phyloP scores from a whole-genome alignment of 176 grass and related monocot genomes.

The Lolium rigidum region DNA sequence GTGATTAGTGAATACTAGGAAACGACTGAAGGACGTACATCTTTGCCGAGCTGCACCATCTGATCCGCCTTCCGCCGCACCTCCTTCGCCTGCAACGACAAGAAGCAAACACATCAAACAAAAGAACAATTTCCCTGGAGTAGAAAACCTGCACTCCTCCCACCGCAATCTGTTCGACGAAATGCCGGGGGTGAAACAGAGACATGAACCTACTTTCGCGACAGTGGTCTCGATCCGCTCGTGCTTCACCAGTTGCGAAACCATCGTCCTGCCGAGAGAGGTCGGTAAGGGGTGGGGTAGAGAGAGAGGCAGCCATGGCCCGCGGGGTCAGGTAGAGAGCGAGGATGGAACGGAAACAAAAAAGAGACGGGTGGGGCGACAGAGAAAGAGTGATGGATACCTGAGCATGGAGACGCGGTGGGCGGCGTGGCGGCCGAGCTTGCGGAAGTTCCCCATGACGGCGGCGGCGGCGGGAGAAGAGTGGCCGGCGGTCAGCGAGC shows the following conservation, averaged over 20 bases:
- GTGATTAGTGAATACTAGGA: neutral
- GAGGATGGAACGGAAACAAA: neutral
- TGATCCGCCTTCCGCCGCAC: conserved; percentile 85
- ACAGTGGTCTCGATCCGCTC: conserved; percentile 93
- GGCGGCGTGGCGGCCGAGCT: conserved; percentile 65
- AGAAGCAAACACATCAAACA: neutral
- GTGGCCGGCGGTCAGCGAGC: conserved; percentile 34
- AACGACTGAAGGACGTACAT: conserved; percentile 33
- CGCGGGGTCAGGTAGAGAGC: neutral
- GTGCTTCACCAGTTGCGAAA: conserved; percentile 96
- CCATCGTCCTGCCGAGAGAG: conserved; percentile 76
- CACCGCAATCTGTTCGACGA: neutral
- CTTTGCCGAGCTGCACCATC: conserved; percentile 97
- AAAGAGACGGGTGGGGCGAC: neutral
- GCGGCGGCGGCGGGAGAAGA: neutral
- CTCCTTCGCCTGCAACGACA: conserved; percentile 80
- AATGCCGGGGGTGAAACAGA: neutral
- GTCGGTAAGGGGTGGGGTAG: neutral
- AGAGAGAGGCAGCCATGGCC: neutral
- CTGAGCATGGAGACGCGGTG: conserved; percentile 78
- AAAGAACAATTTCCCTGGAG: neutral
- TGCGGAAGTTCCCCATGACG: conserved; percentile 68
- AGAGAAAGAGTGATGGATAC: conserved; percentile 27
- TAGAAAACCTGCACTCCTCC: neutral
- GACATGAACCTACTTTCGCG: conserved; percentile 51